Percentiles rank a stretch among this genome's conserved stretches.
Conservation (phyloP, 441 rosid species). For the Croton laevigatus region DNA sequence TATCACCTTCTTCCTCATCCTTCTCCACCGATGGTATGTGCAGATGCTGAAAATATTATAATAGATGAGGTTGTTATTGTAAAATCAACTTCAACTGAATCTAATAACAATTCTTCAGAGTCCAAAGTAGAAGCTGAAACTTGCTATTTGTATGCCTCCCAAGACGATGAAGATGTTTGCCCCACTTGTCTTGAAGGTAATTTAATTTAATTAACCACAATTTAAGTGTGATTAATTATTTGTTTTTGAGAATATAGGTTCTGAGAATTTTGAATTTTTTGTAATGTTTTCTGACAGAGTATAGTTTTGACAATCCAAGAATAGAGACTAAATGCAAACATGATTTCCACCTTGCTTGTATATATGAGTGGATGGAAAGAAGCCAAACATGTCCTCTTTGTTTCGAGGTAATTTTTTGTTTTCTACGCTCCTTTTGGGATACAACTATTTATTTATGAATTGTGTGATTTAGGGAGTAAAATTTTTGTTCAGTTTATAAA, state of each 20-base stretch:
- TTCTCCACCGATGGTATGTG: not conserved
- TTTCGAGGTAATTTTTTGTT: constrained; percentile 33
- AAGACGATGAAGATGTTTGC: constrained; percentile 45
- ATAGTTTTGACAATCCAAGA: constrained; percentile 46
- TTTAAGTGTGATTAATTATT: not conserved
- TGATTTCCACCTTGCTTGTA: constrained; percentile 52
- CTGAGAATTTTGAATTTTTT: too few species aligned
- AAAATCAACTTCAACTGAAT: too few species aligned
- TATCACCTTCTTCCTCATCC: too few species aligned
- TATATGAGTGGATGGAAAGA: constrained; percentile 67
- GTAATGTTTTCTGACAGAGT: constrained; percentile 38
- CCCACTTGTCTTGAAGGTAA: constrained; percentile 35
- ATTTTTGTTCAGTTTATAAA: too few species aligned
- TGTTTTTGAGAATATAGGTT: not conserved
- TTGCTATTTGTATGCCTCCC: constrained; percentile 1
- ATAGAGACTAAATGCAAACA: constrained; percentile 43
- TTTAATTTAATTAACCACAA: not conserved
- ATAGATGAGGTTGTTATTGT: too few species aligned
- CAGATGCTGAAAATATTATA: not conserved
- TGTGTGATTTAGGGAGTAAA: too few species aligned
- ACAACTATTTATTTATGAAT: too few species aligned
- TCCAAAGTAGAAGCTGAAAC: not conserved
- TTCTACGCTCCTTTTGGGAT: too few species aligned
- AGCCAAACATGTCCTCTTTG: constrained; percentile 53
- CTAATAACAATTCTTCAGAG: too few species aligned